These are phyloP conservation scores for Sextonia rubra DNA, from an alignment of 164 flowering plant genomes.

Conservation along the genomic window DNA sequence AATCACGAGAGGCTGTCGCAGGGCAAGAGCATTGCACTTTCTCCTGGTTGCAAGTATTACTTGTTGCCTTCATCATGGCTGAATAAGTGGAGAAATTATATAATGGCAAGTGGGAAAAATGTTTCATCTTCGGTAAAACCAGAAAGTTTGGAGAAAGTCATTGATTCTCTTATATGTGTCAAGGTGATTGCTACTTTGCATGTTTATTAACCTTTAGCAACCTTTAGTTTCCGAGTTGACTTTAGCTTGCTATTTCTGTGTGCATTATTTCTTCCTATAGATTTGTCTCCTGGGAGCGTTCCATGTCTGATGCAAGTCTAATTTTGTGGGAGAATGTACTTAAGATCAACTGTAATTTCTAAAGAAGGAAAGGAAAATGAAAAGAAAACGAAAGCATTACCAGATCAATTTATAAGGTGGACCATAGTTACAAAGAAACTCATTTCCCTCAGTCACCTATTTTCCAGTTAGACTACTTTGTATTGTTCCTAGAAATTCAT, in stretches of 20 bases:
- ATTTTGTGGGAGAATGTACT: too few relatives aligned
- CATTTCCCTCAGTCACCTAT: too few relatives aligned
- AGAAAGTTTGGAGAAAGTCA: slow-evolving; percentile 49
- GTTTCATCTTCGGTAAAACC: slow-evolving; percentile 53
- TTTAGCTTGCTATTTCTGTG: neutral
- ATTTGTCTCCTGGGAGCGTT: neutral
- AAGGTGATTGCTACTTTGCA: slow-evolving; percentile 39
- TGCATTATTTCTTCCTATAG: neutral
- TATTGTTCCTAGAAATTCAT: too few relatives aligned
- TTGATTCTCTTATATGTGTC: slow-evolving; percentile 58
- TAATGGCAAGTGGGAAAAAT: slow-evolving; percentile 62
- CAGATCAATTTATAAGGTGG: too few relatives aligned
- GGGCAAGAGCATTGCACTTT: slow-evolving; percentile 58
- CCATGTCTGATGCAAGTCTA: too few relatives aligned
- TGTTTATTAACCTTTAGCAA: neutral
- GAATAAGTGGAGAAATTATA: slow-evolving; percentile 70
- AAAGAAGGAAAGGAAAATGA: too few relatives aligned
- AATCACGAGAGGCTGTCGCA: slow-evolving; percentile 78
- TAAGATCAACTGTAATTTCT: too few relatives aligned
- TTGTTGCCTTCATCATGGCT: slow-evolving; percentile 89
- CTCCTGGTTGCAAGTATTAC: slow-evolving; percentile 56
- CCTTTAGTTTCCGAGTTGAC: neutral
- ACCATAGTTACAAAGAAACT: too few relatives aligned
- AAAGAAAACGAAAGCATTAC: too few relatives aligned
- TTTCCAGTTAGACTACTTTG: too few relatives aligned